Conservation (phyloP, 306 rosid species). For the Nissolia schottii region DNA sequence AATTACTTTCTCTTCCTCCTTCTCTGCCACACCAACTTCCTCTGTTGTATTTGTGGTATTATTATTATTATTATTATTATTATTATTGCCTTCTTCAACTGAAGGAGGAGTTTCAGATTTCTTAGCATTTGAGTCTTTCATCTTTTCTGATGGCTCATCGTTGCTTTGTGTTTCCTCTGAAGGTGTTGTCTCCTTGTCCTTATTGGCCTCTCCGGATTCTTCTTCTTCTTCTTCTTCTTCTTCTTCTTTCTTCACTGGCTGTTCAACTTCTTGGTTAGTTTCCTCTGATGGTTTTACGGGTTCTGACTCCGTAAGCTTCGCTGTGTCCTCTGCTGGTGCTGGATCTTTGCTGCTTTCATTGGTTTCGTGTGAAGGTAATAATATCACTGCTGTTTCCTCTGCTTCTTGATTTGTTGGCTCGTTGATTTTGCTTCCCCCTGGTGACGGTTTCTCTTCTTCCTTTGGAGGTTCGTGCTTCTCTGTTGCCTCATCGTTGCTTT, state of each 20-base stretch:
- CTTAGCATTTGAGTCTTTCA: not conserved
- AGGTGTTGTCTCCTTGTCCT: not conserved
- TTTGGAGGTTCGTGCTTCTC: slow-evolving; percentile 19
- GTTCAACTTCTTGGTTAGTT: not conserved
- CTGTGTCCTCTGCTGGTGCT: not conserved
- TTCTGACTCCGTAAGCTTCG: not conserved
- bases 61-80: not conserved
- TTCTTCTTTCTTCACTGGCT: slow-evolving; percentile 5
- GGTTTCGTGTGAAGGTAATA: not conserved
- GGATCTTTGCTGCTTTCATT: not conserved
- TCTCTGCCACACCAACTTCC: slow-evolving; percentile 1
- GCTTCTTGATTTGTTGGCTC: slow-evolving; percentile 15
- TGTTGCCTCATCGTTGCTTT: not conserved
- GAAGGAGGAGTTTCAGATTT: not conserved
- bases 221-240: slow-evolving; percentile 12
- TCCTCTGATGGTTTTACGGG: not conserved
- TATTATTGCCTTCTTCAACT: not conserved
- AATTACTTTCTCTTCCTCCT: slow-evolving; percentile 26
- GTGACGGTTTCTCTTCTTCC: slow-evolving; percentile 9
- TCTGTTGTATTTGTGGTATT: not conserved
- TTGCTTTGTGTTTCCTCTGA: not conserved
- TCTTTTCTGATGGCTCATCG: not conserved
- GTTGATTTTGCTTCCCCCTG: not conserved
- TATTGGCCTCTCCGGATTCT: not conserved
- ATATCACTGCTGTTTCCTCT: not conserved